phyloP scores from a whole-genome alignment of 2,329 filamentous ascomycete species.

The Pseudocercospora eumusae region DNA sequence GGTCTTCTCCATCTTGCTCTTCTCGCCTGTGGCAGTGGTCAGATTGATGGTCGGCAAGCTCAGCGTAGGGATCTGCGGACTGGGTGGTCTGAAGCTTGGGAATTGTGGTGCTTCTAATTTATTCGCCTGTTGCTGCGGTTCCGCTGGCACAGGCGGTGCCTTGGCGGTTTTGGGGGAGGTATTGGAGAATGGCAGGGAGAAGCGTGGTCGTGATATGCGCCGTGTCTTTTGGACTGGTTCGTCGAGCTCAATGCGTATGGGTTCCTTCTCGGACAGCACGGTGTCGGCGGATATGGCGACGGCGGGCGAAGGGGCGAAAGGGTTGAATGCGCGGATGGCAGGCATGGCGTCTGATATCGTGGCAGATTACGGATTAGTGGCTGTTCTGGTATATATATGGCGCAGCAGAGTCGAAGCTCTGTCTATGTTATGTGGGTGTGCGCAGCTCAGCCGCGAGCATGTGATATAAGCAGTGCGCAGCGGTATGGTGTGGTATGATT shows the following conservation, averaged over 20 bases:
- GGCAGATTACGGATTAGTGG: conserved; percentile 36
- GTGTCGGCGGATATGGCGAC: conserved; percentile 50
- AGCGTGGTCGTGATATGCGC: conserved; percentile 33
- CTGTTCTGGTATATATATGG: conserved; percentile 16
- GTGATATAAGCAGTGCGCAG: conserved; percentile 12
- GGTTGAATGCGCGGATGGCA: conserved; percentile 60
- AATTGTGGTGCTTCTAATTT: conserved; percentile 44
- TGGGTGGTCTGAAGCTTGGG: conserved; percentile 63
- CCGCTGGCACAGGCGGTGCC: conserved; percentile 40
- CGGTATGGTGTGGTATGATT: conserved; percentile 3
- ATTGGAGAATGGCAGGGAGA: conserved; percentile 36
- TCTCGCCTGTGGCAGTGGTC: conserved; percentile 79
- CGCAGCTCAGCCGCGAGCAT: conserved; percentile 15
- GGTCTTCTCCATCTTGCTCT: conserved; percentile 70
- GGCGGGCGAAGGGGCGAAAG: conserved; percentile 57
- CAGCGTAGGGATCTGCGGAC: conserved; percentile 69
- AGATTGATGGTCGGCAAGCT: conserved; percentile 89
- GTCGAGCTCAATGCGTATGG: conserved; percentile 36
- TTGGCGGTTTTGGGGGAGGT: conserved; percentile 34
- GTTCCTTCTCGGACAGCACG: conserved; percentile 55
- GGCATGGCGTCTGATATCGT: conserved; percentile 56
- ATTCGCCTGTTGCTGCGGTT: conserved; percentile 29
- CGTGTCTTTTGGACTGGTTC: conserved; percentile 24
- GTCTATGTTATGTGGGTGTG: conserved; percentile 16
- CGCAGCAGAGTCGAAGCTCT: conserved; percentile 11